Evolutionary conservation across 1,139 yeast genomes (phyloP).

Genomic region (Nakaseomyces bracarensis): DNA sequence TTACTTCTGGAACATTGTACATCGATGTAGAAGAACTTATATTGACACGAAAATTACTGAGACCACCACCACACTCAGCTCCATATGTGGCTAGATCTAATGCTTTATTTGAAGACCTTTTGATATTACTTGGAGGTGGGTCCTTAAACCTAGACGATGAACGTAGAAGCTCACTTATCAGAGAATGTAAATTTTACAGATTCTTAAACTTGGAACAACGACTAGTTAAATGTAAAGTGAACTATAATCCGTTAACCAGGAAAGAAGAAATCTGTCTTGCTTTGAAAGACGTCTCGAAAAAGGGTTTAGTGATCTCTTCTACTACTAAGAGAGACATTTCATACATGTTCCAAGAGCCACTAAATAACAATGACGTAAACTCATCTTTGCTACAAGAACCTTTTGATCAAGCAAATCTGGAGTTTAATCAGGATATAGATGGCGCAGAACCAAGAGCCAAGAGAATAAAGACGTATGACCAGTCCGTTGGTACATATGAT

Average conservation of each 20-base stretch:
- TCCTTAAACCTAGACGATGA: conserved; percentile 46
- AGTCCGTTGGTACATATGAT: conserved; percentile 11
- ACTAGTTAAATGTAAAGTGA: conserved; percentile 45
- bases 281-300: conserved; percentile 40
- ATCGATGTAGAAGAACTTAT: conserved; percentile 40
- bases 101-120: conserved; percentile 48
- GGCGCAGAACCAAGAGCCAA: conserved; percentile 11
- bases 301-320: conserved; percentile 33
- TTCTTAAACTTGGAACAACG: conserved; percentile 68
- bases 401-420: not conserved
- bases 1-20: conserved; percentile 47
- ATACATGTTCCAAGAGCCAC: conserved; percentile 1
- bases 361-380: not conserved
- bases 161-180: conserved; percentile 42
- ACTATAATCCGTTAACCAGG: conserved; percentile 43
- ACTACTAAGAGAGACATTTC: conserved; percentile 5
- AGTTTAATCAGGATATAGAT: not conserved
- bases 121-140: conserved; percentile 52
- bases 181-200: conserved; percentile 71
- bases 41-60: conserved; percentile 38
- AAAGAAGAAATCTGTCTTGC: conserved; percentile 51
- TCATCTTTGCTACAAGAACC: not conserved
- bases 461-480: conserved; percentile 8
- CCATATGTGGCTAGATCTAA: conserved; percentile 48
- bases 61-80: conserved; percentile 76